Evolutionary conservation across 176 grass and related monocot genomes (phyloP), one percentile per base, ranked within the genome.

Genomic region (Musa acuminata): DNA sequence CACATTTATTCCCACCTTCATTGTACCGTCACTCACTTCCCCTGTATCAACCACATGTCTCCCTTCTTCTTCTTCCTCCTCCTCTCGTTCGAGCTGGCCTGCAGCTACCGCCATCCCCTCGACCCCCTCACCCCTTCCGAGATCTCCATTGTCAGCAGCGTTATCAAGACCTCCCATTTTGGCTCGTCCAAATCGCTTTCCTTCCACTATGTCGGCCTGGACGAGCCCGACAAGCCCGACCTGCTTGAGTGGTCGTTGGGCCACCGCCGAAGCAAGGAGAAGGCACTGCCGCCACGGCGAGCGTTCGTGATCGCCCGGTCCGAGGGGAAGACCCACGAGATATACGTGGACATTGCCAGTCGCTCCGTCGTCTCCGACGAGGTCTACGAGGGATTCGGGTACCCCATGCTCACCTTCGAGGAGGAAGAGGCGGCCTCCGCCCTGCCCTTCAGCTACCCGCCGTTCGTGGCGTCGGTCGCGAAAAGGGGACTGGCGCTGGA

Each of bases 191-290:
- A 19, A 17, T 62, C 79, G 1, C 75, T 87, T 24, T 68, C 81
- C 83, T 88, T 91, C 81, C 88, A 96, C 78, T 96, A 89, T 71
- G 82, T 96, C 50, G 89, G 87, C 82, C 89, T 96, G 53, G 89
- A 96, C 78, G 92, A 96, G 78, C 89, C 89, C 3, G 87, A 92
- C 68, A 96, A 96, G 71, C 3, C 50, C 1, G 81, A 84, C 51
- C 68, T 91, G 53, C 64, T 88, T 9, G 73, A 83, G 2, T 25
- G 55, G 27, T 22, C 62, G 1, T 75, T 49, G 8, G 43, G 13
- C 1, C 23, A 6, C 64, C 22, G 64, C 24, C 22, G 64, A 11
- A 20, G 23, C 64, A 43, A 43, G 35, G 57, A n/a, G 13, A 20
- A 17, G 11, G 55, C 57, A 13, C 73, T 6, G 48, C 80, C 83